Conservation (phyloP, 768 basidiomycete species). For the Cyclocybe cylindracea region DNA sequence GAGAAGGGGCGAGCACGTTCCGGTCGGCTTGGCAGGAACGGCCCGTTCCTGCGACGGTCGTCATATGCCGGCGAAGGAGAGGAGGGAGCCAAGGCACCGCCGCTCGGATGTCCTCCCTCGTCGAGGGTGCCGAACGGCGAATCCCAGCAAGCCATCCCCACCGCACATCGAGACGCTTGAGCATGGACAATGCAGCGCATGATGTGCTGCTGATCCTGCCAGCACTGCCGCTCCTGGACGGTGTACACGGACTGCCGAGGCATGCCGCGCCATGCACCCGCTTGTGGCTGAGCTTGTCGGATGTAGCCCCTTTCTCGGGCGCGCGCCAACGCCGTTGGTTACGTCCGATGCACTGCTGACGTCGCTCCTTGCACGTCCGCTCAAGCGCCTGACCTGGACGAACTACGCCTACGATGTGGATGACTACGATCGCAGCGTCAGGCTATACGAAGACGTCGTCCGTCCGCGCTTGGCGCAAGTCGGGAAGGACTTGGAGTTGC, state of each 20-base stretch:
- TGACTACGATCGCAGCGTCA: constrained; percentile 40
- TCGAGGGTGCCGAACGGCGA: too few species aligned
- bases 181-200: constrained; percentile 66
- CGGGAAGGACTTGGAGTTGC: constrained; percentile 59
- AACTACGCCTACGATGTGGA: constrained; percentile 53
- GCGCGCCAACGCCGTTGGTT: neutral
- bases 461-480: constrained; percentile 53
- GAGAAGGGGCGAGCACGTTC: too few species aligned
- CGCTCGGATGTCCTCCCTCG: too few species aligned
- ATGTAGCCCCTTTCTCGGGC: constrained; percentile 21
- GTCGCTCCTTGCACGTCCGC: constrained; percentile 48
- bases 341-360: constrained; percentile 52
- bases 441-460: constrained; percentile 55
- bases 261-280: constrained; percentile 44
- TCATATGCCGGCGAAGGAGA: too few species aligned
- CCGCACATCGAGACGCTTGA: constrained; percentile 72
- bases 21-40: too few species aligned
- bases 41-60: too few species aligned
- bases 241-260: constrained; percentile 67
- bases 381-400: constrained; percentile 68
- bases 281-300: constrained; percentile 15
- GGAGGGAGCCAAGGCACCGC: constrained; percentile 14
- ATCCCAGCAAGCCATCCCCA: constrained; percentile 50
- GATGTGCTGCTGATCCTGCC: constrained; percentile 69
- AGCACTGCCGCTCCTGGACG: constrained; percentile 58